Percentiles rank a stretch among this genome's conserved stretches.
phyloP scores from a whole-genome alignment of 345 rosid genomes.

The Arabidopsis arenosa region DNA sequence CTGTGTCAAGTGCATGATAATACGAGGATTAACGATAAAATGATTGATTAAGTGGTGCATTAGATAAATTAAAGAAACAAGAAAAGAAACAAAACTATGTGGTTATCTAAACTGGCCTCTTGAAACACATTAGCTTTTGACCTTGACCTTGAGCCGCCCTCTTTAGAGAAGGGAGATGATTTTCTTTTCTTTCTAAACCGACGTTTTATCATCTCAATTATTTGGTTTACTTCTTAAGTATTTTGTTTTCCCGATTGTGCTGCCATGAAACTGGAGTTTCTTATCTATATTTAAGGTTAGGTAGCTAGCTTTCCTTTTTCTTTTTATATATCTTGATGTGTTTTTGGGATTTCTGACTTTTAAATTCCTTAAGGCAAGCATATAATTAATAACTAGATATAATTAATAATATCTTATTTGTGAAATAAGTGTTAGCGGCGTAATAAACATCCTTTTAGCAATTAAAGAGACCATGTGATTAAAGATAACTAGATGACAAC shows the following conservation, averaged over 20 bases:
- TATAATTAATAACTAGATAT: conserved; percentile 6
- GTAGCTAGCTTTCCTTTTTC: conserved; percentile 30
- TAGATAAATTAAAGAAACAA: conserved; percentile 26
- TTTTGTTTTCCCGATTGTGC: conserved; percentile 21
- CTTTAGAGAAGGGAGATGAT: conserved; percentile 24
- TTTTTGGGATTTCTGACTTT: conserved; percentile 10
- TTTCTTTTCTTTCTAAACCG: conserved; percentile 20
- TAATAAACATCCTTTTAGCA: neutral
- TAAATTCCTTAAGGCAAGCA: conserved; percentile 1
- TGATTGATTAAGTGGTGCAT: conserved; percentile 41
- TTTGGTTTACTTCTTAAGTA: conserved; percentile 33
- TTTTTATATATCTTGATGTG: neutral
- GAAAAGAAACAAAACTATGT: neutral
- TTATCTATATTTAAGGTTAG: conserved; percentile 38
- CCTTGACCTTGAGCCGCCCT: conserved; percentile 48
- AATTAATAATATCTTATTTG: neutral
- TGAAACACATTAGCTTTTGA: conserved; percentile 40
- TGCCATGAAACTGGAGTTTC: conserved; percentile 34
- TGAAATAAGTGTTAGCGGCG: conserved; percentile 14
- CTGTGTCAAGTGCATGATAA: conserved; percentile 34
- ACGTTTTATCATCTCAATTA: conserved; percentile 42
- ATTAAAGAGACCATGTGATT: no score
- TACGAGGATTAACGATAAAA: conserved; percentile 42
- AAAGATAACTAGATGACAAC: no score
- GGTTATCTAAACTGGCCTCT: conserved; percentile 38